Base-by-base conservation (phyloP, 306 rosid genomes). In the Gastrolobium bilobum region DNA sequence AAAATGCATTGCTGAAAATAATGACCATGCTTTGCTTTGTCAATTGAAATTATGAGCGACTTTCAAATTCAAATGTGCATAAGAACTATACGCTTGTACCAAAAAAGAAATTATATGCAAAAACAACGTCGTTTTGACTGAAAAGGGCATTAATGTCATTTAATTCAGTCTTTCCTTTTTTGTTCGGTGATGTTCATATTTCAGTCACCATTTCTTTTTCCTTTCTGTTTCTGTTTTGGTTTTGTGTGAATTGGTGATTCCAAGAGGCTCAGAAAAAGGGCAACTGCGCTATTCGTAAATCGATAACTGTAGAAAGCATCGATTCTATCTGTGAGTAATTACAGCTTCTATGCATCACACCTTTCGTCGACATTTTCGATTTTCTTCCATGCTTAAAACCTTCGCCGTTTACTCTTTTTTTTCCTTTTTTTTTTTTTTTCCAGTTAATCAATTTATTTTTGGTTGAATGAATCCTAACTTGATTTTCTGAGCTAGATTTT, bases 251-350 rank as follows among this genome's bases (percentile, higher is more conserved):
- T 26, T 77, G n/a, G 29, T 47, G 71, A 63, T 71, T 54, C 67
- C 71, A 64, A 75, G 69, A 84, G 37, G 29, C 65, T 75, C 71
- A 51, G 44, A 77, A 79, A 75, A 68, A 13, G 9, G 6, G 65
- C 40, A 60, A 43, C 79, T 48, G 68, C 75, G 64, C 60, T 31
- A 79, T 44, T 60, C 75, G 66, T 43, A 3, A 79, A 51, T 76
- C 76, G 65, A 63, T 34, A 15, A 38, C 67, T 56, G 26, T 72
- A 35, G 38, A 84, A 76, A 15, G 68, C 78, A 40, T 30, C 59
- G 56, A 79, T 78, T 68, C 54, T 64, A 42, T 67, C 71, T 57
- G 92, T 92, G 70, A 81, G 92, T 85, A 42, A 44, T 79, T 40
- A 0, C 29, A 20, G 10, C 68, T 81, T 70, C 48, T 64, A 47